Evolutionary conservation across 164 flowering plant genomes (phyloP), one percentile per base, ranked within the genome.

Genomic region (Liriodendron chinense): DNA sequence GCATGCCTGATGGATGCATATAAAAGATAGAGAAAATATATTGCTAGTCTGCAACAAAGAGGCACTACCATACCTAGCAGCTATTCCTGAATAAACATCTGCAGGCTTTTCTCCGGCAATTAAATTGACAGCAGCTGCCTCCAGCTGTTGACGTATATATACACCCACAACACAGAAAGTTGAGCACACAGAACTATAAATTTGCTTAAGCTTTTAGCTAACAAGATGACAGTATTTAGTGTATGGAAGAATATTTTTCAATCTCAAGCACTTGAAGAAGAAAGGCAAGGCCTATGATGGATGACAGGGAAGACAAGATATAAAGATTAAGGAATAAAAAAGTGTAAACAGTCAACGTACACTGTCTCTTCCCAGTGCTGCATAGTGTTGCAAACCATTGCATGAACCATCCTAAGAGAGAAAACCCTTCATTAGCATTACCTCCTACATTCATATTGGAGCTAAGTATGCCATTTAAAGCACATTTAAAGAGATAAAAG

Each of bases 341-440:
- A 47, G 68, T 22, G 5, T 16, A 74, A 68, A 57, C 22, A 34
- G 53, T n/a, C 57, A 71, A 77, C 98, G 9, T 90, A 95, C 99
- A 77, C 85, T 83, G 79, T 95, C 87, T 85, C 98, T 91, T 70
- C 99, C 99, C 77, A 95, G 83, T 61, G 99, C 99, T 68, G 99
- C 99, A 88, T 95, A 95, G 77, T 95, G 99, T 84, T 95, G 99
- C 78, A 95, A 77, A 68, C 99, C 99, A 80, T 95, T 95, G 87
- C 99, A 95, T 13, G 99, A 95, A 73, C 99, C 99, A 90, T 95
- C 99, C 99, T 95, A 78, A 34, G 9, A 49, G 70, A 64, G 26
- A 79, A 53, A 34, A 53, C 18, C 13, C 16, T 53, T 53, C 13
- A 53, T 53, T 16, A 53, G 18, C 18, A 53, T 53, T 16, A 53